A percentile compares a stretch with the other conserved stretches of the same genome.
phyloP scores from a whole-genome alignment of 1,284 basidiomycete genomes.

The Ustilago tritici region DNA sequence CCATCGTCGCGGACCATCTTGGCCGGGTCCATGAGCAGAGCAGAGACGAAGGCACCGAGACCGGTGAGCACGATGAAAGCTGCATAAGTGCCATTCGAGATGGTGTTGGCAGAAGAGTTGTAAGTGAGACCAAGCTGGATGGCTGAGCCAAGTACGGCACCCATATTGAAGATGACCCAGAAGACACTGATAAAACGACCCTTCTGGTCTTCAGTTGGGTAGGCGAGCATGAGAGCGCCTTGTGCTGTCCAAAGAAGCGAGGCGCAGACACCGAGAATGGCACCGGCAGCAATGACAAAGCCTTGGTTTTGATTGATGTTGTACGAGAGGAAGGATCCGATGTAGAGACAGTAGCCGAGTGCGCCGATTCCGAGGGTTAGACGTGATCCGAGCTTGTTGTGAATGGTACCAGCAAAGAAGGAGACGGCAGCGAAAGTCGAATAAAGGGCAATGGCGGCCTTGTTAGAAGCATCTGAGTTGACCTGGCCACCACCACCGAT shows the following conservation, averaged over 20 bases:
- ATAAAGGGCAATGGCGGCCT: constrained; percentile 60
- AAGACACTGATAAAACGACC: constrained; percentile 78
- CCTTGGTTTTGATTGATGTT: constrained; percentile 69
- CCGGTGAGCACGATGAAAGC: constrained; percentile 59
- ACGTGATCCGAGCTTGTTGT: constrained; percentile 77
- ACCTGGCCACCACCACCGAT: constrained; percentile 72
- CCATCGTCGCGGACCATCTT: constrained; percentile 58
- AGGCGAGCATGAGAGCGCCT: constrained; percentile 84
- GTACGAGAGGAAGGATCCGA: constrained; percentile 76
- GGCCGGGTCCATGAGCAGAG: constrained; percentile 53
- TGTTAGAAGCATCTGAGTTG: constrained; percentile 36
- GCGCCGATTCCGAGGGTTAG: constrained; percentile 80
- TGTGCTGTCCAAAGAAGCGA: constrained; percentile 78
- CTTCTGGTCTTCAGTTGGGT: constrained; percentile 79
- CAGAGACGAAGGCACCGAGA: constrained; percentile 46
- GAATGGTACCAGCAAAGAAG: constrained; percentile 77
- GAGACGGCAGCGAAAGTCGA: constrained; percentile 62
- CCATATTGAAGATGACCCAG: constrained; percentile 78
- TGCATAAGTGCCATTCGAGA: constrained; percentile 54
- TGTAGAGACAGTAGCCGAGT: constrained; percentile 74
- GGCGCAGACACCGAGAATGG: constrained; percentile 84
- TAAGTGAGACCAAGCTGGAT: constrained; percentile 73
- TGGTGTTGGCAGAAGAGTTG: constrained; percentile 48
- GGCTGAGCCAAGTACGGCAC: constrained; percentile 78
- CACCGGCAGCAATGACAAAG: constrained; percentile 78